Evolutionary conservation across 2,329 filamentous ascomycete species (phyloP).

Genomic region (Rhexocercosporidium sp.): DNA sequence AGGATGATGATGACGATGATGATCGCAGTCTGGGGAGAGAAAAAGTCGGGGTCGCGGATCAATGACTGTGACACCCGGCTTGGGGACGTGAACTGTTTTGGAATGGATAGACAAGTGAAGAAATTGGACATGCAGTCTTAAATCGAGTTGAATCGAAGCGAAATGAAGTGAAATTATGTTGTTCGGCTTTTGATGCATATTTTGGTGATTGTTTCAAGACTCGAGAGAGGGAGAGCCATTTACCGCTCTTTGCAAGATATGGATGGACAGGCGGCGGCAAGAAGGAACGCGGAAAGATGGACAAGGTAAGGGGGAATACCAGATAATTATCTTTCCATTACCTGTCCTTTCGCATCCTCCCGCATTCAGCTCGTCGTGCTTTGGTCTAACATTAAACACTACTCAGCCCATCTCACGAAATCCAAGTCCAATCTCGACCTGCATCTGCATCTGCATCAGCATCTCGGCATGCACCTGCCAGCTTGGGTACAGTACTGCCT

Average conservation of each 20-base stretch:
- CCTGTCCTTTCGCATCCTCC: not conserved
- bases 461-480: slow-evolving; percentile 1
- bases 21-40: not conserved
- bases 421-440: slow-evolving; percentile 7
- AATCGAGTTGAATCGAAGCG: not conserved
- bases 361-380: not conserved
- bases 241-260: not conserved
- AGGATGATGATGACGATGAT: not conserved
- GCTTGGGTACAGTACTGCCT: not conserved
- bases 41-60: not conserved
- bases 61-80: not conserved
- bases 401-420: slow-evolving; percentile 11
- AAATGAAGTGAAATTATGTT: not conserved
- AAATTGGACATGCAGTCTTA: not conserved
- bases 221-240: no score
- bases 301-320: no score
- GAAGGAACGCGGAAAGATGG: no score
- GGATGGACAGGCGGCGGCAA: not conserved
- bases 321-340: no score
- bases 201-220: not conserved
- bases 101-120: not conserved
- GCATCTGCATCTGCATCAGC: slow-evolving; percentile 3
- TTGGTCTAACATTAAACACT: no score
- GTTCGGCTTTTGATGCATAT: not conserved
- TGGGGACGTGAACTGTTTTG: not conserved